Percentiles rank a stretch among this genome's conserved stretches.
Conservation (phyloP, 2,329 filamentous ascomycete species). For the Ilyonectria sp. region DNA sequence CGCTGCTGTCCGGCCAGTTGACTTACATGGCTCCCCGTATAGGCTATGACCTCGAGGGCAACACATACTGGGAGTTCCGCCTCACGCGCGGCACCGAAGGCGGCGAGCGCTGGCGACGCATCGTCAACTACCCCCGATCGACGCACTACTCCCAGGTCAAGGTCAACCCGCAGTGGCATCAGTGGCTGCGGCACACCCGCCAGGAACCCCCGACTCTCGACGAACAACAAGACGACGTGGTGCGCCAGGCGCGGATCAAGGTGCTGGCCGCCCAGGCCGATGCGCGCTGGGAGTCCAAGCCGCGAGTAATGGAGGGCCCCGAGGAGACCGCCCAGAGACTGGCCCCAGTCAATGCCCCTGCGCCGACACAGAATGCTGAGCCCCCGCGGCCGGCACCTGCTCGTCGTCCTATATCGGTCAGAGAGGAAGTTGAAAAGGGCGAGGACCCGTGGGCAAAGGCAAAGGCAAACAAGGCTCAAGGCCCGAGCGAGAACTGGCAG, state of each 20-base stretch:
- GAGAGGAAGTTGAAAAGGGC: constrained; percentile 34
- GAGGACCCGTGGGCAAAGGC: constrained; percentile 73
- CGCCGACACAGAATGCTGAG: constrained; percentile 20
- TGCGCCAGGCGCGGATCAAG: constrained; percentile 68
- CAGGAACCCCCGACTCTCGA: constrained; percentile 66
- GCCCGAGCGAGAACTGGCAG: constrained; percentile 77
- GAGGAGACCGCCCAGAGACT: constrained; percentile 40
- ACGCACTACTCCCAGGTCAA: constrained; percentile 69
- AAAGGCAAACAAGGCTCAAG: constrained; percentile 56
- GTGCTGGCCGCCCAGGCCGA: constrained; percentile 73
- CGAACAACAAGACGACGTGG: constrained; percentile 70
- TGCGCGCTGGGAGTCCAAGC: constrained; percentile 74
- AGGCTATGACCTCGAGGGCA: constrained; percentile 77
- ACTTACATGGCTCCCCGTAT: constrained; percentile 39
- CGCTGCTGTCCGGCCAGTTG: constrained; percentile 1
- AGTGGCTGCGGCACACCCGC: constrained; percentile 77
- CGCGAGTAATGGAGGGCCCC: constrained; percentile 61
- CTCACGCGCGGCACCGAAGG: constrained; percentile 59
- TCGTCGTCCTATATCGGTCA: constrained; percentile 16
- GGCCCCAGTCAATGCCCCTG: constrained; percentile 24
- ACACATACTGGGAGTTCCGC: constrained; percentile 79
- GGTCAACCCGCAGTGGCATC: constrained; percentile 76
- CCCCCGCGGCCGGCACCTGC: constrained; percentile 19
- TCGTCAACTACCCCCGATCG: constrained; percentile 71
- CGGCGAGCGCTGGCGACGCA: constrained; percentile 70